phyloP scores from a whole-genome alignment of 352 stramenopile species.

The Globisporangium camurandrum region DNA sequence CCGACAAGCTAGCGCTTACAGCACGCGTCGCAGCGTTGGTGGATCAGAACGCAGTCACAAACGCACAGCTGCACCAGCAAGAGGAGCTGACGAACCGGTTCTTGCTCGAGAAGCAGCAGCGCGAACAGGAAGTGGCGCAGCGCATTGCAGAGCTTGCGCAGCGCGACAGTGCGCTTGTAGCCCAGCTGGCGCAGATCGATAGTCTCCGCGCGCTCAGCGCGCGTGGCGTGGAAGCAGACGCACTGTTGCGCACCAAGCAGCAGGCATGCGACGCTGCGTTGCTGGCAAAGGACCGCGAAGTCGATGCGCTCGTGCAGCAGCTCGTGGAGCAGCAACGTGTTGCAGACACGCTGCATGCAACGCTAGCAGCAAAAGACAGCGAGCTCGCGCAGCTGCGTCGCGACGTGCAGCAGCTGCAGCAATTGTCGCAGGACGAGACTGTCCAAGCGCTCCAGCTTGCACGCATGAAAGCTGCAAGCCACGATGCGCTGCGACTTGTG shows the following conservation, averaged over 20 bases:
- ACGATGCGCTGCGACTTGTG: slow-evolving; percentile 50
- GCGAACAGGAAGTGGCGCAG: background rate
- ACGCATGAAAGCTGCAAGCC: slow-evolving; percentile 41
- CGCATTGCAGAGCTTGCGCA: background rate
- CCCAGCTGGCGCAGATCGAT: slow-evolving; percentile 5
- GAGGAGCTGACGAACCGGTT: slow-evolving; percentile 37
- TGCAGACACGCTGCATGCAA: slow-evolving; percentile 16
- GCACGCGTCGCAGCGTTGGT: slow-evolving; percentile 6
- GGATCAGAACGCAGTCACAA: slow-evolving; percentile 9
- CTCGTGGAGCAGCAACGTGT: slow-evolving; percentile 28
- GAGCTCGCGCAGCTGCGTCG: slow-evolving; percentile 23
- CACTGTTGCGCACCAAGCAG: background rate
- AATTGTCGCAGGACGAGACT: slow-evolving; percentile 68
- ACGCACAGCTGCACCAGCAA: slow-evolving; percentile 29
- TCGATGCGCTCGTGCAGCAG: slow-evolving; percentile 38
- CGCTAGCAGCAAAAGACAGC: slow-evolving; percentile 17
- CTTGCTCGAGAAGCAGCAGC: slow-evolving; percentile 17
- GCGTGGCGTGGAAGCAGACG: slow-evolving; percentile 4
- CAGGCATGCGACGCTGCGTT: slow-evolving; percentile 1
- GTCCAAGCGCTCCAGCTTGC: slow-evolving; percentile 64
- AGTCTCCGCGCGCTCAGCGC: slow-evolving; percentile 1
- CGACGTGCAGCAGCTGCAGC: slow-evolving; percentile 26
- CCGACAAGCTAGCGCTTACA: slow-evolving; percentile 21
- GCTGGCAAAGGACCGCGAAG: slow-evolving; percentile 29
- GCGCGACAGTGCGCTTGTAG: background rate